Evolutionary conservation across 805 yeast species (phyloP), one percentile per base, ranked within the genome.

Genomic region (Barnettozyma sucrosica): DNA sequence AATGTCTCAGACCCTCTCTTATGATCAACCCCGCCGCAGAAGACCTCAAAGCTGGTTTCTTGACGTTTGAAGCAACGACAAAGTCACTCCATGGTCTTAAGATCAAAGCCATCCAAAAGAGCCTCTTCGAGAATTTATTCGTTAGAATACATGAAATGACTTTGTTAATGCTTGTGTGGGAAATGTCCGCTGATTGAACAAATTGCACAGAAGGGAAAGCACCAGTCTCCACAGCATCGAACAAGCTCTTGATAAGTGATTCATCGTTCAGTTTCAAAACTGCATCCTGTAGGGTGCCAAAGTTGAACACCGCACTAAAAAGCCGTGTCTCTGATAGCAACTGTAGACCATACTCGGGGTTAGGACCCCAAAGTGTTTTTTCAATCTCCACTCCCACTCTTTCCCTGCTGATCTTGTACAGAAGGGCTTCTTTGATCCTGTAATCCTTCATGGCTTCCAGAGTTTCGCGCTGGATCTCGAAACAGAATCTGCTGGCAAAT

Each of bases 351-450:
- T 77, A 73, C 0, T 72, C 64, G 0, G 90, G 86, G 55, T 82
- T 73, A 7, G 67, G 59, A 7, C 89, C 79, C n/a, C 66, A 65
- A n/a, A 92, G 67, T 36, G 84, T 84, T 64, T 93, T 93, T 40
- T 75, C 81, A 43, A 90, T 64, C 60, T 93, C 99, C 6, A 79
- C 81, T 3, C 97, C 97, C 16, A 93, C 80, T 53, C 99, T 74
- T 64, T 93, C 99, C 45, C 93, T 74, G 48, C 96, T 86, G 43
- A 93, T 89, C 58, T 93, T 93, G 25, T 75, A 72, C 18, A 72
- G 64, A 42, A 93, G 71, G 2, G 86, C 81, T 0, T 61, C 51
- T 52, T 77, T 80, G 44, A 92, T 80, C 8, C 72, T 75, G 1
- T 67, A 65, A 33, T 74, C 71, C 32, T 64, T 69, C 96, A 93